Percentiles rank a stretch among this genome's conserved stretches.
Conservation (phyloP, 805 yeast genomes). For the Grigorovia jiainica region DNA sequence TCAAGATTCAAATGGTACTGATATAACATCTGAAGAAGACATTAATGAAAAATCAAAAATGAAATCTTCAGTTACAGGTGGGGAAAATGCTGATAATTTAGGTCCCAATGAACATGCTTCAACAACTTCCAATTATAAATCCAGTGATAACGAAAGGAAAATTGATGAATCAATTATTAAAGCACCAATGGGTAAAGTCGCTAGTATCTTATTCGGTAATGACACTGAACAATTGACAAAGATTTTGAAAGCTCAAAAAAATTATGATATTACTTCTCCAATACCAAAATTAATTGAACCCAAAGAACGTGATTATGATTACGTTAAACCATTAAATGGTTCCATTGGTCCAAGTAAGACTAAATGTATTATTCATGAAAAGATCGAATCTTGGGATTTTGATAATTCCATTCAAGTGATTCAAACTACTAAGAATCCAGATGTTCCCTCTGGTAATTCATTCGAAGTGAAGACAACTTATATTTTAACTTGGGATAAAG, state of each 20-base stretch:
- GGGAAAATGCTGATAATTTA: not conserved
- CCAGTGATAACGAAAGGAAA: constrained; percentile 42
- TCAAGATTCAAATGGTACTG: not conserved
- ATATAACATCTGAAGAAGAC: constrained; percentile 14
- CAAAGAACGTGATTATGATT: constrained; percentile 41
- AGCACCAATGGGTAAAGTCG: constrained; percentile 61
- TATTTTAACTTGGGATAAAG: constrained; percentile 53
- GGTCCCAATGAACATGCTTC: constrained; percentile 43
- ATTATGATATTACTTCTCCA: constrained; percentile 43
- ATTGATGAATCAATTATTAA: constrained; percentile 43
- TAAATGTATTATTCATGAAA: constrained; percentile 52
- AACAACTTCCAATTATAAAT: constrained; percentile 36
- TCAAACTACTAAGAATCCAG: constrained; percentile 61
- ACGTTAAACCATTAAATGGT: constrained; percentile 54
- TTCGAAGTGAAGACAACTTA: constrained; percentile 53
- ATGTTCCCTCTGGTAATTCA: constrained; percentile 71
- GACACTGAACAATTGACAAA: constrained; percentile 37
- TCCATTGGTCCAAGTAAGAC: constrained; percentile 76
- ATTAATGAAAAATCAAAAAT: constrained; percentile 3
- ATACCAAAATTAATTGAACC: constrained; percentile 32
- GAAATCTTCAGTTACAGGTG: not conserved
- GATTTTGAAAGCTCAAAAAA: constrained; percentile 51
- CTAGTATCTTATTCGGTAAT: constrained; percentile 51
- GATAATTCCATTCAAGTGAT: constrained; percentile 39
- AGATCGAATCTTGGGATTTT: constrained; percentile 43